phyloP scores from a whole-genome alignment of 139 green algal genomes.

The Ulvella scutata region DNA sequence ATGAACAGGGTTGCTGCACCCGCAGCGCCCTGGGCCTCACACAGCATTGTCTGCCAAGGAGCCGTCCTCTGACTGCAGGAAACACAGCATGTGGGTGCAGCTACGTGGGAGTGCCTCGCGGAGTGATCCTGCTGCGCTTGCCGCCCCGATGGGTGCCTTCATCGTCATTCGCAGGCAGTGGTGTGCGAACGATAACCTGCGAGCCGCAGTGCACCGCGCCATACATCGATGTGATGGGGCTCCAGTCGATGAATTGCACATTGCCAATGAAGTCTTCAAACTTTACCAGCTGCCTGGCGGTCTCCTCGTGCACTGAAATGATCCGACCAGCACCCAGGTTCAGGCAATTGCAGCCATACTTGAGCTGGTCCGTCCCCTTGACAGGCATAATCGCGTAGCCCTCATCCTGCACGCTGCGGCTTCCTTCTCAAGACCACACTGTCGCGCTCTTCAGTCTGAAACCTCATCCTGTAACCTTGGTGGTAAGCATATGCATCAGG shows the following conservation, averaged over 20 bases:
- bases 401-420: conserved; percentile 31
- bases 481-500: no score
- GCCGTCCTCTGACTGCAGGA: no score
- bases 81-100: no score
- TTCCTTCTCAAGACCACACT: no score
- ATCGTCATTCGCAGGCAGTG: not conserved
- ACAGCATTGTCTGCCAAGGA: no score
- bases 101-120: no score
- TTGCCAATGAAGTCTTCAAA: conserved; percentile 52
- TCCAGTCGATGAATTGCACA: conserved; percentile 61
- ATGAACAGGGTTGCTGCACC: no score
- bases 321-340: conserved; percentile 75
- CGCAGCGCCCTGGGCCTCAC: no score
- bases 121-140: not conserved
- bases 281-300: conserved; percentile 64
- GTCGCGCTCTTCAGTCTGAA: no score
- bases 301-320: conserved; percentile 63
- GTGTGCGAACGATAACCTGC: conserved; percentile 56
- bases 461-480: no score
- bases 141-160: conserved; percentile 1
- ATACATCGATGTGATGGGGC: conserved; percentile 86
- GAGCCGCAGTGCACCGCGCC: conserved; percentile 80
- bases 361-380: conserved; percentile 62
- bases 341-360: conserved; percentile 66
- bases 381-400: conserved; percentile 88